Evolutionary conservation across 495 filamentous ascomycete species (phyloP).

Genomic region (Clavariopsis aquatica): DNA sequence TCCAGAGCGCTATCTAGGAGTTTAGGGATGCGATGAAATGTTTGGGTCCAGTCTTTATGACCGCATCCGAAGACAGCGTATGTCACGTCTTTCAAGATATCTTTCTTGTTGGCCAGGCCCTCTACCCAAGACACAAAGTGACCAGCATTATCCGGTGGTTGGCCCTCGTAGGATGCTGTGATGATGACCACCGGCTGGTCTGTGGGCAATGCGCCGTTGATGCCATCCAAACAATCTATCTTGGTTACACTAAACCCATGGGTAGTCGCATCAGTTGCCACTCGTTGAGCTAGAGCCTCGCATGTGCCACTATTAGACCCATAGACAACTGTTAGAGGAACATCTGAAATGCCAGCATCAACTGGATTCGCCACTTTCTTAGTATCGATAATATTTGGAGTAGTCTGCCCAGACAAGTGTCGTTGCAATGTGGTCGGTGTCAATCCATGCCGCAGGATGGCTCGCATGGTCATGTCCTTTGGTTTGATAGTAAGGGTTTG

Average conservation of each 20-base stretch:
- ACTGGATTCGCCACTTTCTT: not conserved
- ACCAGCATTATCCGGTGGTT: conserved; percentile 68
- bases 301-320: conserved; percentile 78
- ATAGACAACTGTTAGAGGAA: conserved; percentile 62
- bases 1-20: conserved; percentile 45
- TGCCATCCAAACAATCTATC: conserved; percentile 57
- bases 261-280: conserved; percentile 57
- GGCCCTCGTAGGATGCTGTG: conserved; percentile 67
- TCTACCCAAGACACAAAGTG: conserved; percentile 66
- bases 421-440: conserved; percentile 58
- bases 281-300: conserved; percentile 61
- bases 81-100: conserved; percentile 13
- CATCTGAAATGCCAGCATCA: conserved; percentile 33
- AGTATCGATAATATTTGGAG: not conserved
- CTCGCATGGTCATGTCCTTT: conserved; percentile 66
- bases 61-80: conserved; percentile 66
- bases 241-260: conserved; percentile 59
- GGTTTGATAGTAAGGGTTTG: conserved; percentile 67
- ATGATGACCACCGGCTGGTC: conserved; percentile 64
- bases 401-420: conserved; percentile 40
- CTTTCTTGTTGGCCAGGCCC: conserved; percentile 37
- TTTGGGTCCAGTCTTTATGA: conserved; percentile 63
- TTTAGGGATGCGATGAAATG: conserved; percentile 69
- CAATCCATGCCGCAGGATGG: conserved; percentile 58
- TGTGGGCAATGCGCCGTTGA: conserved; percentile 60